Evolutionary conservation across 495 filamentous ascomycete species (phyloP), one percentile per base, ranked within the genome.

Genomic region (Endocarpon pusillum): DNA sequence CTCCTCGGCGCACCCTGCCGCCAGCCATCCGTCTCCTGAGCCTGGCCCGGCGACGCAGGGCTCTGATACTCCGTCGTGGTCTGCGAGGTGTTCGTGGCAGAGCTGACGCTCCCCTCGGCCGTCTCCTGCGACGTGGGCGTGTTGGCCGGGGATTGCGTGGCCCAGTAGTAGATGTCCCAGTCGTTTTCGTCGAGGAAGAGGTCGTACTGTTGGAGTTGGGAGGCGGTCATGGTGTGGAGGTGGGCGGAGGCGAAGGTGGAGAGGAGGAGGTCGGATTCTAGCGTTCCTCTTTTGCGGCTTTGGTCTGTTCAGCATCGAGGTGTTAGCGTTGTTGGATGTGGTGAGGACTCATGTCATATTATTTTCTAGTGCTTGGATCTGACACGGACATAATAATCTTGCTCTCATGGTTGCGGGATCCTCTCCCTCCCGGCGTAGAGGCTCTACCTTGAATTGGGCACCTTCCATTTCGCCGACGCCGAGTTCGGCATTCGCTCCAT

Each of bases 81-180:
- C 4, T 14, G 12, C 12, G 14, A 17, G 37, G 38, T 28, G 44
- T 36, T 37, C 42, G 12, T 11, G 28, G 37, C 25, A 34, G 50
- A 26, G 6, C 51, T 38, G 22, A 38, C 32, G 20, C 40, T 42
- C 8, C 39, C 43, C 33, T 58, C 55, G 6, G 49, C 50, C 30
- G 27, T 42, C 42, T 46, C 52, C 32, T 35, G 42, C 2, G 59
- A 51, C 4, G 66, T 61, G 0, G 59, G 49, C 10, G 71, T 66
- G 1, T 62, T 43, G 1, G 70, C 61, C 4, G 80, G 69, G 42
- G 80, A 73, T 52, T 97, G 91, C n/a, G 91, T 97, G 1, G 84
- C 82, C 89, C 89, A 97, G 67, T 97, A 97, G 64, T 97, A 97
- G 39, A 97, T 96, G 52, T 97, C 89, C 89, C 89, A 97, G 56